phyloP scores from a whole-genome alignment of 768 basidiomycete species.

The Lentinus brumalis region DNA sequence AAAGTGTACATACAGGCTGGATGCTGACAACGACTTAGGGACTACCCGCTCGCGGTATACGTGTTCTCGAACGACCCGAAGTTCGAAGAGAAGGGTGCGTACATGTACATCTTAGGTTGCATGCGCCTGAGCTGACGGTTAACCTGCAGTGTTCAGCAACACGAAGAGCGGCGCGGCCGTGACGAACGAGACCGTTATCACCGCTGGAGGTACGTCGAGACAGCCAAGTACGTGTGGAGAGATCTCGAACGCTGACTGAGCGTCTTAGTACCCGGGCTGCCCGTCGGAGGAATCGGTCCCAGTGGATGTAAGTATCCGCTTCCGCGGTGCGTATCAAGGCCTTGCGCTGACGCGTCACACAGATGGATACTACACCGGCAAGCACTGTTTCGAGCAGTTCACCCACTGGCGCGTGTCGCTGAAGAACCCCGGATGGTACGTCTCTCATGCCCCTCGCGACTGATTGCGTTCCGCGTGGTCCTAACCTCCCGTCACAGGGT shows the following conservation, averaged over 20 bases:
- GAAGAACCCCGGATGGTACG: constrained; percentile 43
- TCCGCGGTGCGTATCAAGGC: too few relatives aligned
- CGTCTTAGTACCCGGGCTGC: constrained; percentile 55
- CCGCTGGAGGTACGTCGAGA: constrained; percentile 49
- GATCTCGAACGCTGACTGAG: background rate
- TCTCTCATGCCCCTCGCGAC: background rate
- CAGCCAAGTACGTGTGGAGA: background rate
- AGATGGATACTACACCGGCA: constrained; percentile 75
- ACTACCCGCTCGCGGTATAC: constrained; percentile 76
- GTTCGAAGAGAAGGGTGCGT: constrained; percentile 63
- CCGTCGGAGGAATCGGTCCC: constrained; percentile 71
- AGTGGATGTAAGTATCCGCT: constrained; percentile 60
- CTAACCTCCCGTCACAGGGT: constrained; percentile 24
- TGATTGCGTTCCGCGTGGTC: background rate
- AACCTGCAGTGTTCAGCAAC: constrained; percentile 55
- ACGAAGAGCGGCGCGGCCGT: constrained; percentile 73
- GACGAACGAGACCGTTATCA: constrained; percentile 73
- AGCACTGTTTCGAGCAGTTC: constrained; percentile 75
- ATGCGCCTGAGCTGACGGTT: background rate
- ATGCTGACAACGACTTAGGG: constrained; percentile 40
- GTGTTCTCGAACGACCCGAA: constrained; percentile 65
- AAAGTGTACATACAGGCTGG: too few relatives aligned
- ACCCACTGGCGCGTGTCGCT: constrained; percentile 68
- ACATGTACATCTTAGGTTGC: background rate
- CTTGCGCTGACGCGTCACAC: background rate